Base-by-base conservation (phyloP, 2,329 filamentous ascomycete genomes). In the Fusarium concolor region DNA sequence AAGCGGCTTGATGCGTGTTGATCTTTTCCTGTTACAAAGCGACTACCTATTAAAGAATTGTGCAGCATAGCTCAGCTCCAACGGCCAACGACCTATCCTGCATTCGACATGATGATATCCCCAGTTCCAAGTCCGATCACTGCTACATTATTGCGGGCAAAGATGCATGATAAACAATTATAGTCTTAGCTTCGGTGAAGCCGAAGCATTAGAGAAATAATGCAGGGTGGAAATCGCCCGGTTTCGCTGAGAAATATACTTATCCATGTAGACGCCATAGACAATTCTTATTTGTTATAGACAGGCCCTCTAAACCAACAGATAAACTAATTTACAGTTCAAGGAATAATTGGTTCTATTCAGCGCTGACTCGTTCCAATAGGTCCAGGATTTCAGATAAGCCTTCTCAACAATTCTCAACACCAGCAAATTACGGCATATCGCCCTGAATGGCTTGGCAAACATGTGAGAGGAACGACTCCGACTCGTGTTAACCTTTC, bases 401-500 rank as follows among this genome's bases (percentile, higher is more conserved):
- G 24, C 12, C 31, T 18, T 26, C 8, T 37, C 44, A 3, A 24
- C 22, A 18, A 11, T 26, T 18, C n/a, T n/a, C 45, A 37, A 47
- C 20, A 37, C 20, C 17, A 49, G 7, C 20, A 8, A 9, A 11
- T 26, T 14, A 9, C 4, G 15, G 46, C 18, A 22, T 22, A 18
- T 39, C 17, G 4, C 11, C 15, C 8, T 38, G 11, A 5, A 38
- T 26, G 1, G 6, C 9, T 49, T 26, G 46, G 17, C 1, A 20
- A 33, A 11, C 31, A 49, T 49, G 46, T 38, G 22, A 14, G 8
- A 38, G 26, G 9, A 20, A 11, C 2, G 11, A 6, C 9, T 24
- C 4, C 45, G 4, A 26, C 31, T 17, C 0, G 9, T 26, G 17
- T 1, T 2, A 1, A 10, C 22, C 15, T n/a, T 4, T 37, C 2